A percentile compares a stretch with the other conserved stretches of the same genome.
phyloP scores from a whole-genome alignment of 805 yeast genomes.

The Peterozyma xylosa region DNA sequence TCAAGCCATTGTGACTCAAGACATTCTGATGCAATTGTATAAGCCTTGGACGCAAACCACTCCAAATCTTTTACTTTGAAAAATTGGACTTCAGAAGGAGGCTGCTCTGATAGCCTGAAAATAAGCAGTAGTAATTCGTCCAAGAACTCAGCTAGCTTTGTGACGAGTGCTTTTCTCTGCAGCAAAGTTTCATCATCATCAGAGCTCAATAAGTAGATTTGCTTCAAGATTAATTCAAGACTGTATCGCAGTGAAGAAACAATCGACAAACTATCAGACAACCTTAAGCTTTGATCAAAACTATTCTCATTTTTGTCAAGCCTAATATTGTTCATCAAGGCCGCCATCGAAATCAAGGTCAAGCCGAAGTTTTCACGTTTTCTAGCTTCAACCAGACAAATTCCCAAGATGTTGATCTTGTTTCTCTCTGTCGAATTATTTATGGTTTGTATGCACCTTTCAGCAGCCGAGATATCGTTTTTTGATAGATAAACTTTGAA shows the following conservation, averaged over 20 bases:
- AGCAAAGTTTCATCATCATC: conserved; percentile 1
- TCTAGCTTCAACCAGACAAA: conserved; percentile 24
- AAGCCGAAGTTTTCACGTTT: conserved; percentile 7
- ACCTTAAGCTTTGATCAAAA: neutral
- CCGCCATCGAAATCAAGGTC: neutral
- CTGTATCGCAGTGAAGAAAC: conserved; percentile 12
- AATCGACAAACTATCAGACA: conserved; percentile 2
- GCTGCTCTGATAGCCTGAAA: neutral
- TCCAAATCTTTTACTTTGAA: conserved; percentile 22
- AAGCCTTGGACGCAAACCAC: conserved; percentile 31
- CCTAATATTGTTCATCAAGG: neutral
- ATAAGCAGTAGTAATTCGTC: neutral
- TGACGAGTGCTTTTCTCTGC: neutral
- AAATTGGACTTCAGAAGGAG: neutral
- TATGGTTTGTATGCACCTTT: conserved; percentile 5
- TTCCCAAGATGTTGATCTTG: conserved; percentile 13
- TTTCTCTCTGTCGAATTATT: neutral
- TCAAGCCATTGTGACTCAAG: conserved; percentile 8
- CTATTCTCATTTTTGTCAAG: neutral
- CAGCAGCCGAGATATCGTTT: conserved; percentile 11
- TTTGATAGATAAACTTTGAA: conserved; percentile 16
- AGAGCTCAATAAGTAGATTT: conserved; percentile 6
- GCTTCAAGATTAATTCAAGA: conserved; percentile 10
- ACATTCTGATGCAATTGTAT: conserved; percentile 22
- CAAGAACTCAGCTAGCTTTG: neutral